Conservation (phyloP, 495 filamentous ascomycete genomes). For the Penicillium herquei region DNA sequence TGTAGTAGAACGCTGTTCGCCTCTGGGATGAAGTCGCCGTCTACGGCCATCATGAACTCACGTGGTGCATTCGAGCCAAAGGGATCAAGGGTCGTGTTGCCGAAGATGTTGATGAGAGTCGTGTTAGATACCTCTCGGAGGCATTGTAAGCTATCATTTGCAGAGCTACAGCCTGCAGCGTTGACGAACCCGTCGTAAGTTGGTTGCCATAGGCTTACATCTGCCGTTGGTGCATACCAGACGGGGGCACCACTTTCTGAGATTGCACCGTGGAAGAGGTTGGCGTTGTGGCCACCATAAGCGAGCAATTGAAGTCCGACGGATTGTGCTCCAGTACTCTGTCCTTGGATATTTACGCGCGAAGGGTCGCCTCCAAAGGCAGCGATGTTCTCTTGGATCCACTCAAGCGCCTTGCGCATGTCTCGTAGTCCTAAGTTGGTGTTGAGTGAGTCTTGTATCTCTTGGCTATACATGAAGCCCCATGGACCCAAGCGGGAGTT, state of each 20-base stretch:
- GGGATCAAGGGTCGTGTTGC: not conserved
- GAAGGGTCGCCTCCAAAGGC: slow-evolving; percentile 26
- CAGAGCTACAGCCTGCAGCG: not conserved
- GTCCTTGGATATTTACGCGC: slow-evolving; percentile 36
- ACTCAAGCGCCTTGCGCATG: slow-evolving; percentile 55
- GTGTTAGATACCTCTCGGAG: not conserved
- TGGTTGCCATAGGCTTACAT: not conserved
- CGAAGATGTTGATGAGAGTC: not conserved
- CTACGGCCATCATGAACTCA: not conserved
- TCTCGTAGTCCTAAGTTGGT: slow-evolving; percentile 54
- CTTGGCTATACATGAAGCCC: not conserved
- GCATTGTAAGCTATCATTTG: not conserved
- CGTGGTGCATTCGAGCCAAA: not conserved
- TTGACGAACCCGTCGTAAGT: not conserved
- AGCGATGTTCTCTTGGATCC: slow-evolving; percentile 18
- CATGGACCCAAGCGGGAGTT: not conserved
- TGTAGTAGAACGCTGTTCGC: not conserved
- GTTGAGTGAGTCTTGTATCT: not conserved
- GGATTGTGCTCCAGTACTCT: not conserved
- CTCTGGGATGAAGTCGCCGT: not conserved
- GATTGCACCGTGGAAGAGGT: not conserved
- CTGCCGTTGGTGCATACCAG: not conserved
- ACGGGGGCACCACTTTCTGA: not conserved
- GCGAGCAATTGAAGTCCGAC: not conserved
- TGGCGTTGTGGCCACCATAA: not conserved